Base-by-base conservation (phyloP, 1,284 basidiomycete species). In the Rhodotorula sp. region DNA sequence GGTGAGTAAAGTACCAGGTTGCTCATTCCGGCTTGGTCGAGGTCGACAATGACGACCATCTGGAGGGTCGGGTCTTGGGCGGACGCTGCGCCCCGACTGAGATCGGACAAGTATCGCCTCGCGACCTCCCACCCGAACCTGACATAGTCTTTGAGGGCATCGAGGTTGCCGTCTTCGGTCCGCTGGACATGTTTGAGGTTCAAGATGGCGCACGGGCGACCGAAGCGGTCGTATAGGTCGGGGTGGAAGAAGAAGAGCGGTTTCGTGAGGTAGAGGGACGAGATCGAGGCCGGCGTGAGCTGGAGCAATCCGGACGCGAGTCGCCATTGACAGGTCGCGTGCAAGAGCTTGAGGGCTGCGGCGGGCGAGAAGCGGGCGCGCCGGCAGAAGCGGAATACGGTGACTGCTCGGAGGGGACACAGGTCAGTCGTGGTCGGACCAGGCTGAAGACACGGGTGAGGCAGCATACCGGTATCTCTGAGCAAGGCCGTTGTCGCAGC, bases 41-140 rank as follows among this genome's bases (percentile, higher is more conserved):
- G 82, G 80, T 91, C 90, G n/a, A 91, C 80, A 53, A 91, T 78
- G 53, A 87, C 81, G 53, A 88, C 83, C 80, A 87, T 90, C 79
- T 91, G 90, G 57, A 91, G 81, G 29, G 85, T 82, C 51, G 83
- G 83, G 14, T 70, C 61, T 18, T 66, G 51, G 62, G 53, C 60
- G 26, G 26, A 17, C 26, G n/a, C 53, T 7, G 53, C 53, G 14
- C 15, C 30, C 18, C 44, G 54, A 58, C 73, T 74, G 46, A 75
- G 33, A 26, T 76, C 76, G 2, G 71, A 69, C 62, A 78, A 57
- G 67, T 67, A 77, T 45, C 75, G 55, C 62, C 77, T 63, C 4
- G 68, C 75, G 20, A 75, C 61, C 54, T 78, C 77, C 72, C 76
- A 75, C 0, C 68, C 67, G 37, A 76, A 56, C 55, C 71, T 66